These are phyloP conservation scores for Aspergillus amoenus DNA, from an alignment of 2,329 filamentous ascomycete species.

Conservation along the genomic window DNA sequence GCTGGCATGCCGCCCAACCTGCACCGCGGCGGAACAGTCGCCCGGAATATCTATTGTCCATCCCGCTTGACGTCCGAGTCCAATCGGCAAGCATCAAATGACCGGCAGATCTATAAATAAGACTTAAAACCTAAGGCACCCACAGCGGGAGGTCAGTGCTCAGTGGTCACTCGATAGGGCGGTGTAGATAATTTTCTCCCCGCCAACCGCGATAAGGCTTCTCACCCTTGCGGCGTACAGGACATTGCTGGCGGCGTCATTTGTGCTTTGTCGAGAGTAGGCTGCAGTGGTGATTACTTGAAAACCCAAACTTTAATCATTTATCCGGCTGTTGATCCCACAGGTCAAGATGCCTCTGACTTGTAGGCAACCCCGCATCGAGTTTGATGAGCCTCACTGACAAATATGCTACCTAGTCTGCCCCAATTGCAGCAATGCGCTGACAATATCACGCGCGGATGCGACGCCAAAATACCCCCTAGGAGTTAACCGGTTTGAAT, in stretches of 20 bases:
- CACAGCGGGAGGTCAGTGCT: background rate
- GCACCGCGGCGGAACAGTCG: slow-evolving; percentile 19
- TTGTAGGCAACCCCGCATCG: slow-evolving; percentile 27
- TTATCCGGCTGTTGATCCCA: background rate
- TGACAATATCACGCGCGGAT: slow-evolving; percentile 46
- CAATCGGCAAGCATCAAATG: slow-evolving; percentile 16
- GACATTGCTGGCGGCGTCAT: slow-evolving; percentile 5
- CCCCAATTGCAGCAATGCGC: slow-evolving; percentile 50
- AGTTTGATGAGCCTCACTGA: slow-evolving; percentile 17
- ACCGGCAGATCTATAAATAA: slow-evolving; percentile 7
- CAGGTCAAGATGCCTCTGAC: slow-evolving; percentile 37
- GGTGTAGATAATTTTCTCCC: slow-evolving; percentile 17
- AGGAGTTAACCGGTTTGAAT: slow-evolving; percentile 79
- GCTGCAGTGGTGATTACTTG: background rate
- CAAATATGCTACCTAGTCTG: slow-evolving; percentile 38
- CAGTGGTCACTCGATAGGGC: slow-evolving; percentile 2
- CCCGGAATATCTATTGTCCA: slow-evolving; percentile 24
- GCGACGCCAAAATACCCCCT: slow-evolving; percentile 38
- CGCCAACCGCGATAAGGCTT: slow-evolving; percentile 20
- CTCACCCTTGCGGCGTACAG: slow-evolving; percentile 14
- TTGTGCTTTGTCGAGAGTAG: background rate
- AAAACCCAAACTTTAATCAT: background rate
- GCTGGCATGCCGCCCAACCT: slow-evolving; percentile 6
- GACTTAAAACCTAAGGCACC: slow-evolving; percentile 1
- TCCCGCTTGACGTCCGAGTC: slow-evolving; percentile 16